Conservation (phyloP, 805 yeast species). For the Isabelozyma gotoi region DNA sequence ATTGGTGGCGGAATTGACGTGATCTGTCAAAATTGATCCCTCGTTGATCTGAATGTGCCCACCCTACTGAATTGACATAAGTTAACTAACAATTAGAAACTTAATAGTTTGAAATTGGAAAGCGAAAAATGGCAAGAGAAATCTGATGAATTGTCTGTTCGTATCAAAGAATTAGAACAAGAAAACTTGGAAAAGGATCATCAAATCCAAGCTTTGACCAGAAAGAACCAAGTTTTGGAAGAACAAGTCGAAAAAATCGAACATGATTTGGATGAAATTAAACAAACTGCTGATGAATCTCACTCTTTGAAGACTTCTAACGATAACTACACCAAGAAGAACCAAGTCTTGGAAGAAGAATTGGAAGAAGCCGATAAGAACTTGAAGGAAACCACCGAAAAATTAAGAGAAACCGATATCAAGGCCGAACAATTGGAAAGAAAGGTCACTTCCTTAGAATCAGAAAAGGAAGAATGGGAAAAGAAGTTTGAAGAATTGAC, state of each 20-base stretch:
- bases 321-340: conserved; percentile 88
- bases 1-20: neutral
- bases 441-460: conserved; percentile 86
- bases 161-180: conserved; percentile 89
- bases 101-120: conserved; percentile 86
- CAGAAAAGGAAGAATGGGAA: conserved; percentile 90
- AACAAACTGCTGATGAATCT: conserved; percentile 88
- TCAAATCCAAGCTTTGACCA: conserved; percentile 87
- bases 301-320: conserved; percentile 84
- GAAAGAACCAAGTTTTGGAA: conserved; percentile 88
- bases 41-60: too few species aligned
- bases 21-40: neutral
- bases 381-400: conserved; percentile 89
- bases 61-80: too few species aligned
- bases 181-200: conserved; percentile 90
- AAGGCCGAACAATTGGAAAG: conserved; percentile 95
- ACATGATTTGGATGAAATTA: conserved; percentile 67
- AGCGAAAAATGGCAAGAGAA: conserved; percentile 98
- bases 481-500: conserved; percentile 85
- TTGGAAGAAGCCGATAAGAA: conserved; percentile 87
- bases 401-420: conserved; percentile 92
- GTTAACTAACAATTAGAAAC: conserved; percentile 51
- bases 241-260: conserved; percentile 79
- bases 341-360: conserved; percentile 84
- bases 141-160: conserved; percentile 80